phyloP scores from a whole-genome alignment of 768 basidiomycete species.

The Goffeauzyma gilvescens region DNA sequence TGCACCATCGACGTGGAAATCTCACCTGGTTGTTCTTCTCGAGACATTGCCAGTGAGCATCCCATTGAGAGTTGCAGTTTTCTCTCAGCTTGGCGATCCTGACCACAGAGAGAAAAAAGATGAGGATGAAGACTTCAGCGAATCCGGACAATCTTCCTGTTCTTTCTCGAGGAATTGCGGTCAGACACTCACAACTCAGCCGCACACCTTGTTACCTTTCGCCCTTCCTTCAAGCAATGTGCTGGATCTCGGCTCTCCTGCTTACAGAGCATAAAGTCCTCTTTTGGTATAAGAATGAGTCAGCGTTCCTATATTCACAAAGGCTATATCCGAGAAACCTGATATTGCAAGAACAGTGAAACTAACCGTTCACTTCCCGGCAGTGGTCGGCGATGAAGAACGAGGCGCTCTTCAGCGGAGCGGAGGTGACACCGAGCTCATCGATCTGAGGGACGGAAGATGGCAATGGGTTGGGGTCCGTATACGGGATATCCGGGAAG shows the following conservation, averaged over 20 bases:
- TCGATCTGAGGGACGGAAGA: constrained; percentile 49
- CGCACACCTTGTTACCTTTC: constrained; percentile 87
- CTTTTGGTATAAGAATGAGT: constrained; percentile 31
- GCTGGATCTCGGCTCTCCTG: constrained; percentile 70
- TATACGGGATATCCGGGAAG: constrained; percentile 25
- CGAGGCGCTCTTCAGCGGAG: constrained; percentile 82
- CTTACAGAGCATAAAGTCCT: constrained; percentile 98
- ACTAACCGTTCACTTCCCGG: constrained; percentile 85
- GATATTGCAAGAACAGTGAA: too few species aligned
- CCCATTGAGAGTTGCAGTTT: constrained; percentile 68
- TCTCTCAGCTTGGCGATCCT: constrained; percentile 88
- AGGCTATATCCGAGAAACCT: background rate
- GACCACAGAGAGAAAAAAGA: constrained; percentile 22
- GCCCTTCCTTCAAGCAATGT: constrained; percentile 86
- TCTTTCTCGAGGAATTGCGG: too few species aligned
- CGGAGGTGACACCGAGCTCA: constrained; percentile 77
- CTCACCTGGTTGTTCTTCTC: constrained; percentile 84
- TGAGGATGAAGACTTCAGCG: too few species aligned
- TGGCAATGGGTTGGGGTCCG: constrained; percentile 33
- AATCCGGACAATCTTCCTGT: too few species aligned
- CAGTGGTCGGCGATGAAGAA: constrained; percentile 94
- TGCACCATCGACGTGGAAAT: too few species aligned
- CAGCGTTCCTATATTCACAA: background rate
- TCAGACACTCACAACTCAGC: constrained; percentile 55
- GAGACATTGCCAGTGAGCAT: constrained; percentile 83